Evolutionary conservation across 2,329 filamentous ascomycete genomes (phyloP).

Genomic region (Emericellopsis cladophorae): DNA sequence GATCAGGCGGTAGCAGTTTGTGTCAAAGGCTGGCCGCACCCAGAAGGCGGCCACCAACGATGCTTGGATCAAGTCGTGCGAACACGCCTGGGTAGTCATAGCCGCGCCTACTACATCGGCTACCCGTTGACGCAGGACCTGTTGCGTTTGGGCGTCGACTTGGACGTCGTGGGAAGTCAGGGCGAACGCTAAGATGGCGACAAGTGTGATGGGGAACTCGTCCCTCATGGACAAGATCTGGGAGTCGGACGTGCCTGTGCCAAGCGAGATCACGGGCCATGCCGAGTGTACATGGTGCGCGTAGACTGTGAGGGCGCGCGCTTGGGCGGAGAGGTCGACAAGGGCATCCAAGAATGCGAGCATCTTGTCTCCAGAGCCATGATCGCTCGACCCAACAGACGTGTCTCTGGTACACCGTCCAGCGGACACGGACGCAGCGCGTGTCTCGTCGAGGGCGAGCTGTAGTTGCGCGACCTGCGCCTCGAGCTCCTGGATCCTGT

Average conservation of each 20-base stretch:
- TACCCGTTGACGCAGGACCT: background rate
- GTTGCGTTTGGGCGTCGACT: background rate
- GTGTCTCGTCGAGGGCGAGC: background rate
- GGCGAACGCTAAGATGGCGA: background rate
- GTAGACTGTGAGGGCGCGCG: background rate
- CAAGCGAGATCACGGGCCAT: background rate
- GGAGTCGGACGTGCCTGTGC: too few species aligned
- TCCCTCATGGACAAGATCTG: background rate
- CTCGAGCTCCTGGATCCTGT: conserved; percentile 7
- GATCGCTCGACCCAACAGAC: background rate
- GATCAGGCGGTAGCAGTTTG: background rate
- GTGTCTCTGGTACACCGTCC: background rate
- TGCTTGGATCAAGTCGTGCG: background rate
- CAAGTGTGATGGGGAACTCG: background rate
- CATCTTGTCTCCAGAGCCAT: background rate
- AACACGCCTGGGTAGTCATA: background rate
- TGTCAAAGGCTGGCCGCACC: background rate
- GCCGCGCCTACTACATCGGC: background rate
- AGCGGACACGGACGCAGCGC: background rate
- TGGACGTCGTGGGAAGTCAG: background rate
- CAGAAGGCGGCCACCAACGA: background rate
- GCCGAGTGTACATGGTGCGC: background rate
- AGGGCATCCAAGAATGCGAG: background rate
- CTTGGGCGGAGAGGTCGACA: background rate
- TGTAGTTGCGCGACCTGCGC: conserved; percentile 5